Evolutionary conservation across 768 basidiomycete species (phyloP), one percentile per base, ranked within the genome.

Genomic region (Mycena polygramma): DNA sequence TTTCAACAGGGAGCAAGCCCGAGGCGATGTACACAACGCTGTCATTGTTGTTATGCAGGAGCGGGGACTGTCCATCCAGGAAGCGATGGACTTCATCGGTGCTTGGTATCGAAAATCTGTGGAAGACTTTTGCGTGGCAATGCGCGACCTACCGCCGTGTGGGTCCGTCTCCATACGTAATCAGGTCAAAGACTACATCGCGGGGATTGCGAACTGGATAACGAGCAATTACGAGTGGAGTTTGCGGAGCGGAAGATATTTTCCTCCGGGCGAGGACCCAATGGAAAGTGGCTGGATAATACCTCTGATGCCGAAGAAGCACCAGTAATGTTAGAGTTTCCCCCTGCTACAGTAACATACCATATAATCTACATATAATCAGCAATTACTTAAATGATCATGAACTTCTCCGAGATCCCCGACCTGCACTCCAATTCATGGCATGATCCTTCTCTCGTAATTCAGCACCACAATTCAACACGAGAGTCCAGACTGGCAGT

Each of bases 211-310:
- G 7, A 54, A 53, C 26, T 63, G 51, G 51, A 52, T 63, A 5
- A 63, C 62, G 15, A 20, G 51, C 5, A 63, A 63, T 30, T 53
- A 54, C 22, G 62, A 63, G 39, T 63, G 62, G 62, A 45, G 62
- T 53, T 43, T 63, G 30, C 53, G 15, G 6, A 37, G 35, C 20
- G 53, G 53, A 7, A 9, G 53, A 37, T 55, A 55, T 37, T 55
- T 37, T 20, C 7, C 35, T n/a, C 11, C 35, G 3, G 53, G 36
- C 19, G 19, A 55, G 20, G 53, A 55, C 17, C 53, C 35, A 9
- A 8, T 20, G 35, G 36, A 37, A 19, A 37, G 7, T 55, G 53
- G 53, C 9, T 55, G 30, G 36, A 24, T n/a, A 4, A 19, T 55
- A 17, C 53, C 53, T 20, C 35, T 55, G 8, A 19, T 55, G 53